Percentiles rank a stretch among this genome's conserved stretches.
Evolutionary conservation across 2,329 filamentous ascomycete genomes (phyloP).

Genomic region (Hortaea werneckii): DNA sequence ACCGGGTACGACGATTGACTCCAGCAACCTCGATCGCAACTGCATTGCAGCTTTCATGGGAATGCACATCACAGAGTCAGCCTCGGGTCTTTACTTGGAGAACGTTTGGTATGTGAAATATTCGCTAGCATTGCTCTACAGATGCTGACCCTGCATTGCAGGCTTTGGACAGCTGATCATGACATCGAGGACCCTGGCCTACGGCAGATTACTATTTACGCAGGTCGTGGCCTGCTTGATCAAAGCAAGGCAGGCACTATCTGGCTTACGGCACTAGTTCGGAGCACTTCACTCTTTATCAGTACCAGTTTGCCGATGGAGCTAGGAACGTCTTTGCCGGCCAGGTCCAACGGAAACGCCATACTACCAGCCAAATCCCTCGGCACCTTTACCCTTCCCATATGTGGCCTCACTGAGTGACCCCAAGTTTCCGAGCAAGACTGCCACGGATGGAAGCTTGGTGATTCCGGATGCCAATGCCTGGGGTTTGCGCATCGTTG

Average conservation of each 20-base stretch:
- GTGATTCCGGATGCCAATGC: conserved; percentile 39
- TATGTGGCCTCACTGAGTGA: conserved; percentile 50
- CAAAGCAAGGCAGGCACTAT: conserved; percentile 56
- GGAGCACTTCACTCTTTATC: conserved; percentile 52
- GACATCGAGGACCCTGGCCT: conserved; percentile 67
- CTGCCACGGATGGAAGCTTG: conserved; percentile 11
- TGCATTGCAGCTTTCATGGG: conserved; percentile 23
- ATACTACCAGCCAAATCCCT: conserved; percentile 73
- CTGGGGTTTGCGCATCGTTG: conserved; percentile 55
- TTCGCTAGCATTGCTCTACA: not conserved
- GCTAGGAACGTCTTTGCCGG: conserved; percentile 73
- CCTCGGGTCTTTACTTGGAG: conserved; percentile 63
- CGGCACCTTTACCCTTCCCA: conserved; percentile 57
- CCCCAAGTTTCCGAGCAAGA: conserved; percentile 55
- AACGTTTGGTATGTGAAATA: conserved; percentile 56
- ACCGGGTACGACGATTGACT: conserved; percentile 12
- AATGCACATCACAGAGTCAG: conserved; percentile 40
- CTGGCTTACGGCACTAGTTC: conserved; percentile 57
- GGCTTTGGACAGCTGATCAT: conserved; percentile 80
- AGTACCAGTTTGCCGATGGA: conserved; percentile 67
- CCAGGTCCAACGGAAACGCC: conserved; percentile 84
- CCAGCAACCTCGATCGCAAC: conserved; percentile 11
- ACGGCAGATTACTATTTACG: conserved; percentile 76
- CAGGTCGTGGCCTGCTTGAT: conserved; percentile 74
- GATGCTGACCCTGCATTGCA: not conserved